Evolutionary conservation across 306 rosid species (phyloP).

Genomic region (Rosa multiflora): DNA sequence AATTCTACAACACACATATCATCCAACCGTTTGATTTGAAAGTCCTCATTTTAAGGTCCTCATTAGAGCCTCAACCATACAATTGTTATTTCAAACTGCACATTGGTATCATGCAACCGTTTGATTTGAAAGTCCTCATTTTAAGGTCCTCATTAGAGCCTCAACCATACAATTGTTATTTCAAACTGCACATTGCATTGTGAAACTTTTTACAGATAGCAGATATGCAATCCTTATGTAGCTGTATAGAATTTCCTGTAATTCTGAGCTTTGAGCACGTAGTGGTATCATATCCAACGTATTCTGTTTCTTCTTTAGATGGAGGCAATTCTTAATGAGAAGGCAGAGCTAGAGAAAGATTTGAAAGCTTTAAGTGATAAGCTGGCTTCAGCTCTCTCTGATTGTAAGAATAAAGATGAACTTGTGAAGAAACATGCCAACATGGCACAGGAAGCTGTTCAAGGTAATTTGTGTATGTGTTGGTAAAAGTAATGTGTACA

Average conservation of each 20-base stretch:
- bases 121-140: too few relatives aligned
- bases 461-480: constrained; percentile 39
- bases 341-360: constrained; percentile 72
- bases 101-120: too few relatives aligned
- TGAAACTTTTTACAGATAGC: background rate
- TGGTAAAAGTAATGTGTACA: constrained; percentile 4
- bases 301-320: constrained; percentile 36
- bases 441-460: constrained; percentile 68
- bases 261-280: constrained; percentile 5
- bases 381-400: constrained; percentile 60
- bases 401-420: constrained; percentile 70
- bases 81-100: too few relatives aligned
- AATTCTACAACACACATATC: too few relatives aligned
- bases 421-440: constrained; percentile 67
- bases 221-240: background rate
- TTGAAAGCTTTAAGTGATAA: constrained; percentile 50
- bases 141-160: too few relatives aligned
- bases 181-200: background rate
- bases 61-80: too few relatives aligned
- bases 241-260: background rate
- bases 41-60: too few relatives aligned
- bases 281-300: background rate
- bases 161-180: background rate
- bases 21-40: too few relatives aligned
- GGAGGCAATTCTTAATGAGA: constrained; percentile 56